Evolutionary conservation across 2,329 filamentous ascomycete species (phyloP).

Genomic region (Cucurbitaria berberidis): DNA sequence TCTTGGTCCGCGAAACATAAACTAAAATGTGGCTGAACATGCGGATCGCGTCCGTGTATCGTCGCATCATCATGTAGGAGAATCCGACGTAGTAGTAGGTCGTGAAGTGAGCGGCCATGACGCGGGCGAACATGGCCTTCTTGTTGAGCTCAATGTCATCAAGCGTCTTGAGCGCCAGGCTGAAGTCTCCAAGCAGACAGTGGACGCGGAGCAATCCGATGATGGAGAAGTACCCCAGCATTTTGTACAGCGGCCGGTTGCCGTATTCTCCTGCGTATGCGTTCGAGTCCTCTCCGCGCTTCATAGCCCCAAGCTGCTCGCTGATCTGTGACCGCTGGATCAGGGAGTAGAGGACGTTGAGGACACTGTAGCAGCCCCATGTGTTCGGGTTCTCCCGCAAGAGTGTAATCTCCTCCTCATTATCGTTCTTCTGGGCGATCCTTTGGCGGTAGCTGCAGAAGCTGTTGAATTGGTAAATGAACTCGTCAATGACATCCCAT

Average conservation of each 20-base stretch:
- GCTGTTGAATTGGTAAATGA: slow-evolving; percentile 99
- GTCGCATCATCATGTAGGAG: slow-evolving; percentile 99
- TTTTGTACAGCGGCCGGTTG: slow-evolving; percentile 90
- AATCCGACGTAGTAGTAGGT: slow-evolving; percentile 99
- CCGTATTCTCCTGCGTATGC: slow-evolving; percentile 94
- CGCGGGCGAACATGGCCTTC: slow-evolving; percentile 99
- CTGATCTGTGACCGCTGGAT: slow-evolving; percentile 98
- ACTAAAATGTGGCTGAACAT: slow-evolving; percentile 99
- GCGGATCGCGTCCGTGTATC: slow-evolving; percentile 98
- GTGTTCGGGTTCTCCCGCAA: slow-evolving; percentile 97
- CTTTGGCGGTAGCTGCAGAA: slow-evolving; percentile 97
- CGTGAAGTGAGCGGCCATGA: slow-evolving; percentile 99
- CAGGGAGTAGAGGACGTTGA: slow-evolving; percentile 98
- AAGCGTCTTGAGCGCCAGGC: slow-evolving; percentile 95
- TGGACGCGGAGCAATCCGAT: slow-evolving; percentile 96
- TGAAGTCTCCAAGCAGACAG: slow-evolving; percentile 96
- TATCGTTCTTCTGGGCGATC: slow-evolving; percentile 80
- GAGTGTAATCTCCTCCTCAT: slow-evolving; percentile 89
- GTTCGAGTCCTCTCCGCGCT: slow-evolving; percentile 87
- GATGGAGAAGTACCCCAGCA: slow-evolving; percentile 99
- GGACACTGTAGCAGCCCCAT: slow-evolving; percentile 99
- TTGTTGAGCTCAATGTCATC: slow-evolving; percentile 99
- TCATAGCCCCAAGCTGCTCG: slow-evolving; percentile 94
- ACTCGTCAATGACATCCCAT: slow-evolving; percentile 99
- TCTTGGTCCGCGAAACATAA: slow-evolving; percentile 98